Evolutionary conservation across 768 basidiomycete species (phyloP).

Genomic region (Lactarius evosmus): DNA sequence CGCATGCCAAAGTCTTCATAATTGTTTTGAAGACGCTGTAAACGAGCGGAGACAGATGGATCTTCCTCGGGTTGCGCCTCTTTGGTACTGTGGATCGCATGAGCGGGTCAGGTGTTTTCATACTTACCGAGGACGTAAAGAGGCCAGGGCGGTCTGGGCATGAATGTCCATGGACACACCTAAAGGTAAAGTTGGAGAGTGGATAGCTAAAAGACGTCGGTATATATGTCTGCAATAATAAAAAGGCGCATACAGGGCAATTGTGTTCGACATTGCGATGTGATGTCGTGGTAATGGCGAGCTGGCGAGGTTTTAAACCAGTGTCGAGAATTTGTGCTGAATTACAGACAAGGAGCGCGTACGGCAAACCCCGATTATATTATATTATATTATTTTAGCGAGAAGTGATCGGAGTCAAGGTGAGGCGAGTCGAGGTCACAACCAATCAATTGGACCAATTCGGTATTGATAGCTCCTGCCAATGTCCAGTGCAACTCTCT

Average conservation of each 20-base stretch:
- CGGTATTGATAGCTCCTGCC: not conserved
- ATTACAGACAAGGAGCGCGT: not conserved
- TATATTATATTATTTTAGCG: too few species aligned
- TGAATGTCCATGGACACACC: too few species aligned
- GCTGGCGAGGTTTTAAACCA: not conserved
- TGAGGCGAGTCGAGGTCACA: not conserved
- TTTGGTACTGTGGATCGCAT: conserved; percentile 62
- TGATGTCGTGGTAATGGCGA: not conserved
- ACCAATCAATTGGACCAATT: not conserved
- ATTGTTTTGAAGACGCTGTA: conserved; percentile 92
- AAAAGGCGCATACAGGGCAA: conserved; percentile 41
- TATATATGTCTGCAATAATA: not conserved
- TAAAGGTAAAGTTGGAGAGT: conserved; percentile 90
- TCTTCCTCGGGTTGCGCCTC: conserved; percentile 98
- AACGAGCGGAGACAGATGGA: conserved; percentile 89
- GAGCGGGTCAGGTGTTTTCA: conserved; percentile 16
- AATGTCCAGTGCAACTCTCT: conserved; percentile 1
- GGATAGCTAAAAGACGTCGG: conserved; percentile 56
- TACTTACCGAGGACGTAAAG: conserved; percentile 12
- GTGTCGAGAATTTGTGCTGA: not conserved
- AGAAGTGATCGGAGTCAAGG: not conserved
- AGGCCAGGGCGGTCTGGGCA: not conserved
- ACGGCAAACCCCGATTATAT: not conserved
- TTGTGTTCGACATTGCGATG: conserved; percentile 48
- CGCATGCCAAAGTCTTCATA: conserved; percentile 98